Percentiles rank a stretch among this genome's conserved stretches.
Conservation (phyloP, 371 early-diverging fungal genomes). For the Mucor piriformis region DNA sequence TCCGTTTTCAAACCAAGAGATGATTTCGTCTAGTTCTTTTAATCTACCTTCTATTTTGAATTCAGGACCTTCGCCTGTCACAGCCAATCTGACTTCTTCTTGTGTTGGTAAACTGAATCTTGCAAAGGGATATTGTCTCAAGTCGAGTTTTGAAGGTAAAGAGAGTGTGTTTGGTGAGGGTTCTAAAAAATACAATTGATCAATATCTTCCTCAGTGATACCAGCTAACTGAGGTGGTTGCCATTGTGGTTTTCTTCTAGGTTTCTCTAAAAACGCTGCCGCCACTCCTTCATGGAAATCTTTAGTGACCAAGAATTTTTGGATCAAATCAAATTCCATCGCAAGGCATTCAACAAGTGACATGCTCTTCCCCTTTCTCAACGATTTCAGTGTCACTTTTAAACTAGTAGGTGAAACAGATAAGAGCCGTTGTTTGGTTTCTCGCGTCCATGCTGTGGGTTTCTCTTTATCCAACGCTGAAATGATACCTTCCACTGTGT, state of each 20-base stretch:
- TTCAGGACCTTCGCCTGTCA: conserved; percentile 65
- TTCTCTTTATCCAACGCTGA: conserved; percentile 72
- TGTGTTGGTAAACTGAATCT: conserved; percentile 81
- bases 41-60: conserved; percentile 48
- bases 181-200: conserved; percentile 59
- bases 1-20: conserved; percentile 67
- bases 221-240: conserved; percentile 61
- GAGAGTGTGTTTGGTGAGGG: conserved; percentile 34
- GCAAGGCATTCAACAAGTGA: conserved; percentile 78
- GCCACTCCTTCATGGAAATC: conserved; percentile 47
- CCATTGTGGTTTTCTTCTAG: conserved; percentile 78
- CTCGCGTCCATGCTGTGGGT: conserved; percentile 68
- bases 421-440: conserved; percentile 69
- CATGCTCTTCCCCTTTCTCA: conserved; percentile 69
- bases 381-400: conserved; percentile 80
- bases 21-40: conserved; percentile 64
- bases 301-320: conserved; percentile 69
- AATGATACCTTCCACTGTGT: conserved; percentile 82
- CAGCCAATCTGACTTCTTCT: conserved; percentile 65
- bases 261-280: conserved; percentile 40
- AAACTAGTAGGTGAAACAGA: conserved; percentile 84
- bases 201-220: conserved; percentile 61
- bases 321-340: conserved; percentile 84
- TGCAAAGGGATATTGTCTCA: conserved; percentile 70
- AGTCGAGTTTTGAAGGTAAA: conserved; percentile 37